These are phyloP conservation scores for Dactylellina sp. DNA, from an alignment of 2,329 filamentous ascomycete genomes.

Conservation along the genomic window DNA sequence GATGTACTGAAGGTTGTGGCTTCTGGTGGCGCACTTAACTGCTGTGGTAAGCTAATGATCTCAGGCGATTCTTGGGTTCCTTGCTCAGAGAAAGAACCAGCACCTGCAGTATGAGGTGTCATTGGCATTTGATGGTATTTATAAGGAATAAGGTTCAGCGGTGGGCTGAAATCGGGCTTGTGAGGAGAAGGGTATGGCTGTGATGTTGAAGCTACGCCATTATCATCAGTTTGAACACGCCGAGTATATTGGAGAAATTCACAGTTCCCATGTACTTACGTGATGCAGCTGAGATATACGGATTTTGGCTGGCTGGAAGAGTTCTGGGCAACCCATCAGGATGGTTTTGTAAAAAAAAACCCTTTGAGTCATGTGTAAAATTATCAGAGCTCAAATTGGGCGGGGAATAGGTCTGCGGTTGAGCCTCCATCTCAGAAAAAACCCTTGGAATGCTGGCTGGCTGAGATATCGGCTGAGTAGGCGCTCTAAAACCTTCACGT, in stretches of 20 bases:
- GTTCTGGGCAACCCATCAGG: conserved; percentile 59
- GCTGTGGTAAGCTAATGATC: conserved; percentile 50
- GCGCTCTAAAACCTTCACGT: conserved; percentile 55
- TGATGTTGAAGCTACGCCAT: conserved; percentile 53
- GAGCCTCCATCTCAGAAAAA: conserved; percentile 58
- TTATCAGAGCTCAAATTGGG: conserved; percentile 59
- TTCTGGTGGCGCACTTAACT: conserved; percentile 60
- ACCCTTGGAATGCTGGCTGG: conserved; percentile 58
- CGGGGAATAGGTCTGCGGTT: conserved; percentile 59
- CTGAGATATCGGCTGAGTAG: conserved; percentile 57
- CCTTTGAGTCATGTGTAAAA: conserved; percentile 59
- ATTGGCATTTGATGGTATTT: conserved; percentile 61
- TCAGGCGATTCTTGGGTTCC: conserved; percentile 58
- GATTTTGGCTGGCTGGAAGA: conserved; percentile 58
- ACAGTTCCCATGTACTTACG: conserved; percentile 52
- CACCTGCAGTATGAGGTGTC: conserved; percentile 60
- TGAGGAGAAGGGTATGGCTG: conserved; percentile 60
- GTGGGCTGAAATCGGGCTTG: conserved; percentile 59
- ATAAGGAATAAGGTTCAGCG: conserved; percentile 60
- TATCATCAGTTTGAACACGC: conserved; percentile 38
- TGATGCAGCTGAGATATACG: conserved; percentile 59
- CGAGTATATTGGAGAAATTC: conserved; percentile 2
- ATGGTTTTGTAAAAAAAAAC: conserved; percentile 59
- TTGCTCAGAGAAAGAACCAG: conserved; percentile 58
- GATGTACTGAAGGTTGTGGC: conserved; percentile 60